These are phyloP conservation scores for Ceriops decandra DNA, from an alignment of 345 rosid species.

Conservation along the genomic window DNA sequence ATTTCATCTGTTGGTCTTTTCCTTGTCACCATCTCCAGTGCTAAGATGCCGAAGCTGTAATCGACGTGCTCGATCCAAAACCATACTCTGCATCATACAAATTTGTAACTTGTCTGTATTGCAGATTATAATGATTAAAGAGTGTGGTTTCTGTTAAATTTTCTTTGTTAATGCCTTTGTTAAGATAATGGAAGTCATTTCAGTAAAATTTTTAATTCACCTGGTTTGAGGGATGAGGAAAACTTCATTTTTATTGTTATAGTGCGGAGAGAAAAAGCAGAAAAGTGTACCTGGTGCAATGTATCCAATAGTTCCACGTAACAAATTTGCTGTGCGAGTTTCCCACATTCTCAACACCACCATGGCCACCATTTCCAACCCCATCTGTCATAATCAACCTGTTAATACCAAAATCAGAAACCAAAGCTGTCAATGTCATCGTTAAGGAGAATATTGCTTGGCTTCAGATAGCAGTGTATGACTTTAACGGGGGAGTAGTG, in stretches of 20 bases:
- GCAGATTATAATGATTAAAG: no score
- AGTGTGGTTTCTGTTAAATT: no score
- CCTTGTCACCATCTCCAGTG: slow-evolving; percentile 54
- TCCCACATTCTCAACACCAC: slow-evolving; percentile 40
- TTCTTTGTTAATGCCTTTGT: no score
- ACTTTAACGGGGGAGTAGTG: slow-evolving; percentile 55
- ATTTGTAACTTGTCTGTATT: not conserved
- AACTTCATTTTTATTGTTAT: not conserved
- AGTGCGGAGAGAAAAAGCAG: slow-evolving; percentile 1
- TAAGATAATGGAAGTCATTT: no score
- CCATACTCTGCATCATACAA: slow-evolving; percentile 42
- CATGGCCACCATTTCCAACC: slow-evolving; percentile 24
- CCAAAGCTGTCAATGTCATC: slow-evolving; percentile 62
- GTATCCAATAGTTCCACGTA: slow-evolving; percentile 50
- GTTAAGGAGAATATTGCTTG: slow-evolving; percentile 60
- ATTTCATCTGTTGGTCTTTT: slow-evolving; percentile 52
- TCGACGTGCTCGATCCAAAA: slow-evolving; percentile 44
- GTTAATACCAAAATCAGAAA: slow-evolving; percentile 61
- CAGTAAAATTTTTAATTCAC: no score
- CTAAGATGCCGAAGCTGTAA: slow-evolving; percentile 54
- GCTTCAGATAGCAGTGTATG: slow-evolving; percentile 59
- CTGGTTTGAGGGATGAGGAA: no score
- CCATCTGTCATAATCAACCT: slow-evolving; percentile 37
- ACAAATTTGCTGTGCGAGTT: slow-evolving; percentile 45
- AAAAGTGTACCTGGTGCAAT: slow-evolving; percentile 51